Percentiles rank a stretch among this genome's conserved stretches.
These are phyloP conservation scores for Suillus fuscotomentosus DNA, from an alignment of 768 basidiomycete species.

Conservation along the genomic window DNA sequence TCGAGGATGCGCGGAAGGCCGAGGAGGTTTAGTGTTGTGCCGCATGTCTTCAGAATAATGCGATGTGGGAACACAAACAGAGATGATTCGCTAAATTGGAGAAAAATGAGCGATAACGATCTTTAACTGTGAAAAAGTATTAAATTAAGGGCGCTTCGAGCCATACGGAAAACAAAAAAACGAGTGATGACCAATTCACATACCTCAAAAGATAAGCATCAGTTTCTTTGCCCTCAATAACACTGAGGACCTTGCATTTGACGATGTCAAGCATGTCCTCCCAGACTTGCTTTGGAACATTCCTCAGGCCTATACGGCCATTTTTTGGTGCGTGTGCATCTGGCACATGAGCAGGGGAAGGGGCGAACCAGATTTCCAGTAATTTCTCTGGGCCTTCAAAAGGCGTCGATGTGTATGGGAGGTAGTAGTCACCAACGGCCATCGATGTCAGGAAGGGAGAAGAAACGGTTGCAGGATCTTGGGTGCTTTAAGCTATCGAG, in stretches of 20 bases:
- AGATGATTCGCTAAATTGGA: conserved; percentile 83
- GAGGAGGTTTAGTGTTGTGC: conserved; percentile 95
- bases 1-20: conserved; percentile 94
- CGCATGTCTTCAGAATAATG: conserved; percentile 97
- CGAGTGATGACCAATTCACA: conserved; percentile 22
- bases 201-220: conserved; percentile 97
- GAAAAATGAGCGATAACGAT: conserved; percentile 13
- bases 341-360: conserved; percentile 62
- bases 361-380: conserved; percentile 96
- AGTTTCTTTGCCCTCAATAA: conserved; percentile 82
- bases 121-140: neutral
- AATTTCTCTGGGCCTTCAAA: conserved; percentile 96
- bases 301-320: conserved; percentile 70
- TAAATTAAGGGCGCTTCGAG: neutral
- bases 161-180: conserved; percentile 3
- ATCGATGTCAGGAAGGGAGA: conserved; percentile 14
- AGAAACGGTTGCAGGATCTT: conserved; percentile 5
- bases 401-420: conserved; percentile 42
- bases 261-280: conserved; percentile 98
- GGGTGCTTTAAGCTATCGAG: conserved; percentile 47
- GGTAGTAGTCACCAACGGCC: conserved; percentile 20
- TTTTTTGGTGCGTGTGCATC: conserved; percentile 35
- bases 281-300: conserved; percentile 77
- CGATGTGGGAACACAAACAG: conserved; percentile 94
- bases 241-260: conserved; percentile 92